These are phyloP conservation scores for Oxyria digyna DNA, from an alignment of 148 eudicot species.

Conservation along the genomic window DNA sequence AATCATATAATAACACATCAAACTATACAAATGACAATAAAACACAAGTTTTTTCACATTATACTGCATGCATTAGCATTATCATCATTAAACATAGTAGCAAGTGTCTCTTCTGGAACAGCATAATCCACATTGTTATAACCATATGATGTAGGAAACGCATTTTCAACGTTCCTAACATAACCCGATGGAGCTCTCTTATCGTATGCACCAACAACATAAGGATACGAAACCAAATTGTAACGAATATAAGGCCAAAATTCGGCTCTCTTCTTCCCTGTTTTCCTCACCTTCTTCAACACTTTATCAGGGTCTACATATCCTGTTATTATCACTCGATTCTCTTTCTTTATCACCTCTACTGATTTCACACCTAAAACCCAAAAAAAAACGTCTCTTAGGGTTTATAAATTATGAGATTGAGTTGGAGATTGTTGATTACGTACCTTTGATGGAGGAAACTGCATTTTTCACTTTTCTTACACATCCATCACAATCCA, in stretches of 20 bases:
- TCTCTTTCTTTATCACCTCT: conserved; percentile 51
- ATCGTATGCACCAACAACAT: conserved; percentile 55
- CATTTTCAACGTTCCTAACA: conserved; percentile 49
- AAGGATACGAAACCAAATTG: conserved; percentile 54
- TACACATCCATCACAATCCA: conserved; percentile 92
- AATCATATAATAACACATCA: neutral
- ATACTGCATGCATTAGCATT: conserved; percentile 76
- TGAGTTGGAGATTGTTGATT: neutral
- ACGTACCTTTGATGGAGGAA: conserved; percentile 47
- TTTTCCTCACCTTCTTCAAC: conserved; percentile 49
- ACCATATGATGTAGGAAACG: conserved; percentile 19
- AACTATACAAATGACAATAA: neutral
- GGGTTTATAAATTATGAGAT: neutral
- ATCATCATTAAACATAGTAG: conserved; percentile 63
- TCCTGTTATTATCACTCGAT: conserved; percentile 61
- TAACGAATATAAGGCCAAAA: conserved; percentile 88
- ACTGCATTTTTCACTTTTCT: conserved; percentile 62
- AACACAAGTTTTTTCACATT: conserved; percentile 25
- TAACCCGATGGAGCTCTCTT: conserved; percentile 75
- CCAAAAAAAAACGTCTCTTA: neutral
- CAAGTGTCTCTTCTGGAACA: conserved; percentile 42
- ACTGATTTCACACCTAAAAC: conserved; percentile 32
- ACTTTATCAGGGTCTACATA: conserved; percentile 70
- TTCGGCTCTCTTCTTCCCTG: conserved; percentile 74
- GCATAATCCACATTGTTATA: neutral